phyloP scores from a whole-genome alignment of 169 alveolate species.

The Amoebophrya sp. region DNA sequence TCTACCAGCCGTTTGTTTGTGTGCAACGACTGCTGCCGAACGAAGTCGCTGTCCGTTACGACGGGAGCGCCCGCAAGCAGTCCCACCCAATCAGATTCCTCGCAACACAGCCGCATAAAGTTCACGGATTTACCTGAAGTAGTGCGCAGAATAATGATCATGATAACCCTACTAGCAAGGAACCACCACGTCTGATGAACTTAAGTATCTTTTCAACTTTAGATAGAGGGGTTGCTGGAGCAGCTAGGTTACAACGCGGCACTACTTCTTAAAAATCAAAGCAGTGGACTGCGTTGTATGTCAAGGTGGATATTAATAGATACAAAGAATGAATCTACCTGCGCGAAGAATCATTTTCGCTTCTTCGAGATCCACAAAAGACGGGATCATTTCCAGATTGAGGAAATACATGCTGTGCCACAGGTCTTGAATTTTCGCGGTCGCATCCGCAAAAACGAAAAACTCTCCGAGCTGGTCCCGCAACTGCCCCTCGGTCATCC shows the following conservation, averaged over 20 bases:
- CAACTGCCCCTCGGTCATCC: not conserved
- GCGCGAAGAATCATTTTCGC: too few relatives aligned
- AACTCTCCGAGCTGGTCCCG: not conserved
- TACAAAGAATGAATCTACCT: too few relatives aligned
- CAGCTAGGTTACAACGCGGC: too few relatives aligned
- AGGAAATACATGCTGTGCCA: not conserved
- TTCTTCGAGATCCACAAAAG: too few relatives aligned
- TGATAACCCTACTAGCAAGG: too few relatives aligned
- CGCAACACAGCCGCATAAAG: not conserved
- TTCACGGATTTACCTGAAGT: not conserved
- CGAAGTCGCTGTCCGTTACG: not conserved
- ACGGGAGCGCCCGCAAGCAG: too few relatives aligned
- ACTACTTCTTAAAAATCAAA: too few relatives aligned
- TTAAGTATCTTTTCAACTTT: too few relatives aligned
- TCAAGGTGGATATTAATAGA: too few relatives aligned
- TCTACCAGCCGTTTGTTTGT: not conserved
- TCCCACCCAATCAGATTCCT: not conserved
- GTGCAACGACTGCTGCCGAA: not conserved
- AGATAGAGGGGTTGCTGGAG: too few relatives aligned
- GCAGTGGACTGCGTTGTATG: too few relatives aligned
- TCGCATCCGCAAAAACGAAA: not conserved
- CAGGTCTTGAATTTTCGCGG: not conserved
- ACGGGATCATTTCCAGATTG: not conserved
- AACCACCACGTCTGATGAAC: too few relatives aligned
- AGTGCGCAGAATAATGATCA: not conserved